Evolutionary conservation across 176 grass and related monocot species (phyloP).

Genomic region (Alloteropsis semialata): DNA sequence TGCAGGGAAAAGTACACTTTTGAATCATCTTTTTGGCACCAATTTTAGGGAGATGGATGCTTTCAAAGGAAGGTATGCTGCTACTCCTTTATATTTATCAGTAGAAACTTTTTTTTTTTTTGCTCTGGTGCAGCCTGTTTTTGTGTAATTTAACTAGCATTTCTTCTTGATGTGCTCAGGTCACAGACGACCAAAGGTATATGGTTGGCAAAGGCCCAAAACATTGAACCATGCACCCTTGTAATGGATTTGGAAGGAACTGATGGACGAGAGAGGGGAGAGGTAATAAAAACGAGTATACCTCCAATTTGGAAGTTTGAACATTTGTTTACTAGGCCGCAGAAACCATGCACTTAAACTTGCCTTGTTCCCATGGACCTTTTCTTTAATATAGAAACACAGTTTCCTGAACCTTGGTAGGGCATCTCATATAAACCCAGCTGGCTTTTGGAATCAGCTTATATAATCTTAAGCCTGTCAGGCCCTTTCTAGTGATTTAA

Average conservation of each 20-base stretch:
- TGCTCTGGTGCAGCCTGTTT: neutral
- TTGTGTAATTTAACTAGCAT: conserved; percentile 16
- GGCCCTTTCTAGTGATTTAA: neutral
- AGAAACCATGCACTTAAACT: neutral
- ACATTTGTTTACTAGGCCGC: neutral
- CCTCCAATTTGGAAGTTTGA: neutral
- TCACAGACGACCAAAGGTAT: conserved; percentile 99
- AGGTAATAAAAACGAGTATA: conserved; percentile 53
- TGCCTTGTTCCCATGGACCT: neutral
- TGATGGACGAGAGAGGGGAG: conserved; percentile 97
- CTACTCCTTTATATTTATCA: conserved; percentile 26
- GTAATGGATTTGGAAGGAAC: conserved; percentile 99
- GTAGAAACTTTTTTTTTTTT: neutral
- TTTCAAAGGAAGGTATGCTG: conserved; percentile 80
- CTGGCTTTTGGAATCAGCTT: neutral
- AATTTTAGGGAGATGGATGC: conserved; percentile 99
- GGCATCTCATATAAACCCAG: neutral
- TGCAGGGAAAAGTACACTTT: conserved; percentile 97
- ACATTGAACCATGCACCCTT: conserved; percentile 91
- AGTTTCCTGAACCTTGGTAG: neutral
- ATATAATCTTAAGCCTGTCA: neutral
- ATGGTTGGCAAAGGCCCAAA: conserved; percentile 70
- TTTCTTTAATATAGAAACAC: neutral
- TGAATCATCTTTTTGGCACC: conserved; percentile 89
- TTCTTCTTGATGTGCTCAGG: conserved; percentile 43